phyloP scores from a whole-genome alignment of 768 basidiomycete species.

The Mycena kentingensis region DNA sequence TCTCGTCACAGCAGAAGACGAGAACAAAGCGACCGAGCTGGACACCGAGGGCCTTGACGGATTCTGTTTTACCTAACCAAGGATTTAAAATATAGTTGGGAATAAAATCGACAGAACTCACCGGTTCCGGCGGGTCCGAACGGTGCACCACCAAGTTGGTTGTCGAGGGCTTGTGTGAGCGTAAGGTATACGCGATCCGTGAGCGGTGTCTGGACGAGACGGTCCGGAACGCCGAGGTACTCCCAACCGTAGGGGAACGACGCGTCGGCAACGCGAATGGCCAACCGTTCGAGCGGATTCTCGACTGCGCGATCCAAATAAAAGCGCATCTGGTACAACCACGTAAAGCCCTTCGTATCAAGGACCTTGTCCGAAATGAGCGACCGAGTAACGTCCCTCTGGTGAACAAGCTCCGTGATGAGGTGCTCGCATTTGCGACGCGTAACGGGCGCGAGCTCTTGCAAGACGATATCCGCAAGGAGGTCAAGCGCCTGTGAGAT shows the following conservation, averaged over 20 bases:
- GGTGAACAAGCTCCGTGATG: slow-evolving; percentile 98
- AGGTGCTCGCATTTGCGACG: slow-evolving; percentile 98
- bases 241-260: slow-evolving; percentile 98
- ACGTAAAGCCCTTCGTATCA: slow-evolving; percentile 77
- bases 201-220: slow-evolving; percentile 95
- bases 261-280: slow-evolving; percentile 86
- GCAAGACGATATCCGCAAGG: slow-evolving; percentile 94
- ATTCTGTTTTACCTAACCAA: slow-evolving; percentile 89
- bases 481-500: slow-evolving; percentile 85
- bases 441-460: slow-evolving; percentile 86
- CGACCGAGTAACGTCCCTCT: slow-evolving; percentile 88
- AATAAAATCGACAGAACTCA: slow-evolving; percentile 30
- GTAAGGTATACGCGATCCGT: slow-evolving; percentile 98
- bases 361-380: slow-evolving; percentile 67
- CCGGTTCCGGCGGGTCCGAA: slow-evolving; percentile 99
- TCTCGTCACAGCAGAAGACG: slow-evolving; percentile 99
- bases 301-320: slow-evolving; percentile 76
- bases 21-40: slow-evolving; percentile 98
- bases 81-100: slow-evolving; percentile 9
- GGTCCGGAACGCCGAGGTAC: slow-evolving; percentile 95
- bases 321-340: slow-evolving; percentile 99
- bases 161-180: slow-evolving; percentile 91
- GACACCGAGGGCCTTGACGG: slow-evolving; percentile 97
- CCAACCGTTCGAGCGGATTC: slow-evolving; percentile 78
- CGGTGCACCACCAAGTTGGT: slow-evolving; percentile 93